Evolutionary conservation across 345 rosid genomes (phyloP).

Genomic region (Melaleuca quinquenervia): DNA sequence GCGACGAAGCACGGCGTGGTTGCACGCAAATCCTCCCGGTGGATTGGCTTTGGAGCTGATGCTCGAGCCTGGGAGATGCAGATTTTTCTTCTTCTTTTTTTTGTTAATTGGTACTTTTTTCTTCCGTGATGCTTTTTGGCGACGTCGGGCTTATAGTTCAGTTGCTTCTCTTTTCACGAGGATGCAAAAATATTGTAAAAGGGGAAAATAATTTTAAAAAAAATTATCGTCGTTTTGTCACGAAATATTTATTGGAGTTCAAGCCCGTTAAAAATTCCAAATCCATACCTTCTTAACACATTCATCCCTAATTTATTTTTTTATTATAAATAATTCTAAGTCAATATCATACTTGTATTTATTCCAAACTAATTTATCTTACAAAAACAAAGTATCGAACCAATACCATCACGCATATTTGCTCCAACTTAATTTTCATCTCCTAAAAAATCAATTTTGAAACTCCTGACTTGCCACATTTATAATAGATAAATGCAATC

Average conservation of each 20-base stretch:
- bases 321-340: accelerated
- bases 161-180: neutral
- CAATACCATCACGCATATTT: no score
- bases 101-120: neutral
- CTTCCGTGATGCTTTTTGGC: neutral
- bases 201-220: neutral
- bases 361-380: no score
- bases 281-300: accelerated
- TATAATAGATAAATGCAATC: neutral
- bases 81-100: neutral
- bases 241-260: accelerated
- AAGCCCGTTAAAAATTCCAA: accelerated
- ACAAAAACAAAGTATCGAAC: no score
- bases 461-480: no score
- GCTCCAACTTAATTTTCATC: no score
- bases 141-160: neutral
- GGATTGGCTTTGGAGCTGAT: neutral
- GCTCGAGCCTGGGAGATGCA: neutral
- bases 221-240: neutral
- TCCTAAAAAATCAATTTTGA: no score
- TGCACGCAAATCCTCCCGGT: neutral
- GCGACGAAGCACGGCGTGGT: neutral
- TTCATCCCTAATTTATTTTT: neutral
- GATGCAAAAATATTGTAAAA: neutral
- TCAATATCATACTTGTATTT: no score